Conservation (phyloP, 2,329 filamentous ascomycete genomes). For the Ascochyta lentis region DNA sequence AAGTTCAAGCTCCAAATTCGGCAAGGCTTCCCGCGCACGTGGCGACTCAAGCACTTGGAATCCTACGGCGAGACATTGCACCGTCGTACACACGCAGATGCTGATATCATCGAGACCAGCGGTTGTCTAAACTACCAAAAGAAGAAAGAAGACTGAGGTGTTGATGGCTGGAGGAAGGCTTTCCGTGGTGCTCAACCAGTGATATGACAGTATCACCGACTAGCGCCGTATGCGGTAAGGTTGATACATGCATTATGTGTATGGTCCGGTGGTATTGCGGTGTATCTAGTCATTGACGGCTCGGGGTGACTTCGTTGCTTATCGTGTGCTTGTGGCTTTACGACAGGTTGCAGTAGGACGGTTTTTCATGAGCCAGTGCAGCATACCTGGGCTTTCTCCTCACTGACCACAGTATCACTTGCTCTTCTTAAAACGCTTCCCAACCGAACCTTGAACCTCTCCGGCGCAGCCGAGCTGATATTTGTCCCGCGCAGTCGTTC, state of each 20-base stretch:
- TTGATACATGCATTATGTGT: neutral
- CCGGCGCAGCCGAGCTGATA: neutral
- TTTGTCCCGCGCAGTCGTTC: neutral
- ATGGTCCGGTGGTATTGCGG: neutral
- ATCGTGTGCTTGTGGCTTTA: neutral
- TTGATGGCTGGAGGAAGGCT: conserved; percentile 4
- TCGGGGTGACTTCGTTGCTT: neutral
- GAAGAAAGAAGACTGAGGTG: conserved; percentile 4
- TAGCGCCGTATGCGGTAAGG: conserved; percentile 16
- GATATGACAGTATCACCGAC: neutral
- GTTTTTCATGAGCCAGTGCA: neutral
- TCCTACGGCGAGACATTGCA: neutral
- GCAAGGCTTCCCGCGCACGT: neutral
- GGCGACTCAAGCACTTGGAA: neutral
- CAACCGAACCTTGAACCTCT: neutral
- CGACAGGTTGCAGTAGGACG: neutral
- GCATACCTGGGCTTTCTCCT: neutral
- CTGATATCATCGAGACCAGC: neutral
- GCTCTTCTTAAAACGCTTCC: neutral
- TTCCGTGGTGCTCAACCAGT: conserved; percentile 11
- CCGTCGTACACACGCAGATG: neutral
- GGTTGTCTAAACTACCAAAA: neutral
- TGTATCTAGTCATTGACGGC: neutral
- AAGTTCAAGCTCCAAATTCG: neutral
- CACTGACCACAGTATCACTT: neutral